Evolutionary conservation across 768 basidiomycete genomes (phyloP).

Genomic region (Boletus reticulatus): DNA sequence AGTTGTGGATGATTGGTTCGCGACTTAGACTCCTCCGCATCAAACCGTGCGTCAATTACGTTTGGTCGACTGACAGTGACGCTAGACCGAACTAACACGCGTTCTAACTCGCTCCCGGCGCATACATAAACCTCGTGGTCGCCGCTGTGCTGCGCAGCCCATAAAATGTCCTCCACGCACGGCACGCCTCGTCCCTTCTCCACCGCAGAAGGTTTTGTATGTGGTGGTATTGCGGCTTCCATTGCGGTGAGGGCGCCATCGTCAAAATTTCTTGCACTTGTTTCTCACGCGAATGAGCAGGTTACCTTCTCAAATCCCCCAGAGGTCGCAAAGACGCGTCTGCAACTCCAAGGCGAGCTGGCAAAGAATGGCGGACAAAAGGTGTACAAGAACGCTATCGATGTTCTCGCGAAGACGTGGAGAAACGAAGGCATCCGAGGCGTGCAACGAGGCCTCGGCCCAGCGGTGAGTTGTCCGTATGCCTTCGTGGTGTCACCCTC

Average conservation of each 20-base stretch:
- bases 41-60: too few relatives aligned
- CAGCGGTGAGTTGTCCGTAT: conserved; percentile 62
- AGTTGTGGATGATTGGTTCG: too few relatives aligned
- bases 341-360: conserved; percentile 96
- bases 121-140: conserved; percentile 3
- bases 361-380: conserved; percentile 65
- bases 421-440: conserved; percentile 86
- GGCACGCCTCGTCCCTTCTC: conserved; percentile 41
- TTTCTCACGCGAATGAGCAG: conserved; percentile 35
- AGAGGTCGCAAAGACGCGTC: conserved; percentile 82
- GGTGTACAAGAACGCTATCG: conserved; percentile 88
- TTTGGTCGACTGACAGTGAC: too few relatives aligned
- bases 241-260: conserved; percentile 69
- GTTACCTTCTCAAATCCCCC: conserved; percentile 80
- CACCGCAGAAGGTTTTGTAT: conserved; percentile 78
- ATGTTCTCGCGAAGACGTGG: conserved; percentile 87
- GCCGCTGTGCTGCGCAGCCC: not conserved
- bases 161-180: conserved; percentile 20
- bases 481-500: conserved; percentile 2
- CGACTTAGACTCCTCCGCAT: too few relatives aligned
- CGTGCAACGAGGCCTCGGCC: conserved; percentile 87
- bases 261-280: not conserved
- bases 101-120: not conserved
- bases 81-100: not conserved
- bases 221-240: conserved; percentile 89